phyloP scores from a whole-genome alignment of 2,329 filamentous ascomycete genomes.

The Fusarium neocosmosporiellum region DNA sequence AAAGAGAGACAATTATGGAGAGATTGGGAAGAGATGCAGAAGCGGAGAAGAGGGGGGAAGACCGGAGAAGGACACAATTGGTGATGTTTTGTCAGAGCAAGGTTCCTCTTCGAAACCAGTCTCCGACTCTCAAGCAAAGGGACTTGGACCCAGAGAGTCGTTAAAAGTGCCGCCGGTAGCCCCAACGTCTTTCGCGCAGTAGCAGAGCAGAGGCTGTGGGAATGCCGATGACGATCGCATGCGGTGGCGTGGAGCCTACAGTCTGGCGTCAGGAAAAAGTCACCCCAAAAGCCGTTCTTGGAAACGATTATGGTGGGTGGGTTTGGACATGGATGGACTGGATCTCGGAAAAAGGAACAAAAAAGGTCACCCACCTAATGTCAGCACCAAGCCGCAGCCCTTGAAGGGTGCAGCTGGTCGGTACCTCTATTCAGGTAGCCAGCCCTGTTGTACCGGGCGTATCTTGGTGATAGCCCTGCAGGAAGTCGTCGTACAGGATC shows the following conservation, averaged over 20 bases:
- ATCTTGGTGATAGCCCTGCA: neutral
- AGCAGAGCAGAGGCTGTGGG: constrained; percentile 18
- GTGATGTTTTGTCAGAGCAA: constrained; percentile 23
- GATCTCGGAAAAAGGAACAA: constrained; percentile 29
- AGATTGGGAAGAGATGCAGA: constrained; percentile 29
- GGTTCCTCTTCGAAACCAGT: constrained; percentile 12
- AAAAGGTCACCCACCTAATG: constrained; percentile 30
- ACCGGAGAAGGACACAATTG: constrained; percentile 20
- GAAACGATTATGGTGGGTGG: constrained; percentile 13
- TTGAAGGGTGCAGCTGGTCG: constrained; percentile 1
- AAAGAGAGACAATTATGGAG: constrained; percentile 24
- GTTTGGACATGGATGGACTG: neutral
- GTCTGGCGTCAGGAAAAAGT: constrained; percentile 29
- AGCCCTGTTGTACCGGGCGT: neutral
- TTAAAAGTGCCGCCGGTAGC: constrained; percentile 23
- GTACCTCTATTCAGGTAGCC: neutral
- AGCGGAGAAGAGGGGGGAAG: constrained; percentile 25
- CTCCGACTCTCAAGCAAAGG: constrained; percentile 2
- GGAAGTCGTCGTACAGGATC: neutral
- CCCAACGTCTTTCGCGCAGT: constrained; percentile 30
- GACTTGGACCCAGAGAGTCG: constrained; percentile 3
- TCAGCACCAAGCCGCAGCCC: constrained; percentile 30
- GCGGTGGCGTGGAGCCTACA: constrained; percentile 38
- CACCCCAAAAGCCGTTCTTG: constrained; percentile 30
- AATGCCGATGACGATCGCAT: constrained; percentile 44